These are phyloP conservation scores for Sclerotinia spermophila DNA, from an alignment of 2,329 filamentous ascomycete genomes.

Conservation along the genomic window DNA sequence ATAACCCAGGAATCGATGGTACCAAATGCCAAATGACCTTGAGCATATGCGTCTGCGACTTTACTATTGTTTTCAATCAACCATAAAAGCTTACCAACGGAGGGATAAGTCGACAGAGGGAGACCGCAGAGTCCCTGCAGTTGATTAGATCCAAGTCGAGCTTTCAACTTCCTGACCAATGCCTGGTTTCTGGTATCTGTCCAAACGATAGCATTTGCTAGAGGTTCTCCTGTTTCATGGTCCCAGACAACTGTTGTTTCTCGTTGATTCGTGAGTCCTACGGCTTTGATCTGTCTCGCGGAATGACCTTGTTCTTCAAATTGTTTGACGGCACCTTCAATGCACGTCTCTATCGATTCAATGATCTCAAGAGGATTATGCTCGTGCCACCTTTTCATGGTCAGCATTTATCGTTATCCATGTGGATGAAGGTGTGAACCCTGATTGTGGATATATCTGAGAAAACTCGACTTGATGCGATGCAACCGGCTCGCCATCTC, in stretches of 20 bases:
- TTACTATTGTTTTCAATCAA: slow-evolving; percentile 67
- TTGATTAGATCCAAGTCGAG: slow-evolving; percentile 61
- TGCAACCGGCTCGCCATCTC: slow-evolving; percentile 63
- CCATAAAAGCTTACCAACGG: slow-evolving; percentile 82
- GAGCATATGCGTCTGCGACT: slow-evolving; percentile 72
- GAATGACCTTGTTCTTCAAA: slow-evolving; percentile 69
- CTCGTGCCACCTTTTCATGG: slow-evolving; percentile 73
- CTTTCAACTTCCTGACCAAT: slow-evolving; percentile 74
- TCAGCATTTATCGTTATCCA: slow-evolving; percentile 1
- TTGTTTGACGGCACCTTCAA: slow-evolving; percentile 68
- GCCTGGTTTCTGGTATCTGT: slow-evolving; percentile 74
- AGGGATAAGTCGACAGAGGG: slow-evolving; percentile 84
- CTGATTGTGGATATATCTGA: slow-evolving; percentile 70
- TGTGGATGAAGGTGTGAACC: slow-evolving; percentile 49
- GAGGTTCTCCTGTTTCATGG: slow-evolving; percentile 69
- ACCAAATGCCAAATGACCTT: slow-evolving; percentile 73
- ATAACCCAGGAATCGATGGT: slow-evolving; percentile 88
- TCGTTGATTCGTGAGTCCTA: slow-evolving; percentile 81
- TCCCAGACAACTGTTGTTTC: slow-evolving; percentile 89
- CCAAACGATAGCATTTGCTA: slow-evolving; percentile 87
- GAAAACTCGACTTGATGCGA: slow-evolving; percentile 73
- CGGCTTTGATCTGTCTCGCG: slow-evolving; percentile 64
- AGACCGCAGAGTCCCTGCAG: slow-evolving; percentile 72
- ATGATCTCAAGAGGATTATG: slow-evolving; percentile 79
- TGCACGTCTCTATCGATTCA: slow-evolving; percentile 71